Percentiles rank a stretch among this genome's conserved stretches.
phyloP scores from a whole-genome alignment of 73 alveolate genomes.

The Paramecium tetraurelia region DNA sequence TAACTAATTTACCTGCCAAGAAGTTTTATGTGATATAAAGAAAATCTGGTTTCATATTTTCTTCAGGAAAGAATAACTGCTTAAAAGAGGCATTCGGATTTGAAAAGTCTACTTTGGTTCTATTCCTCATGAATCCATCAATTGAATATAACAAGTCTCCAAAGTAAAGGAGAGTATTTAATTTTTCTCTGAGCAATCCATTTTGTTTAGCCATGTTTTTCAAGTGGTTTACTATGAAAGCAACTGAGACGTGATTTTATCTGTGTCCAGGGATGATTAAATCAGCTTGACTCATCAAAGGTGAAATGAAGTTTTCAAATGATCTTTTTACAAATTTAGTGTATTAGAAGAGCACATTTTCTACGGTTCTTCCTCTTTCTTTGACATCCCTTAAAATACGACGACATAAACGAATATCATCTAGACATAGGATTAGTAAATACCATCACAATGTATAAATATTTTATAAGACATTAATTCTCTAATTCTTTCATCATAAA shows the following conservation, averaged over 20 bases:
- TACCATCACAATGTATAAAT: slow-evolving; percentile 75
- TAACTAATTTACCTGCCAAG: background rate
- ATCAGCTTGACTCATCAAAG: slow-evolving; percentile 95
- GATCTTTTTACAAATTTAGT: slow-evolving; percentile 94
- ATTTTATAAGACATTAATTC: slow-evolving; percentile 73
- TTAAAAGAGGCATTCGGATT: background rate
- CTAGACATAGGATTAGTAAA: slow-evolving; percentile 56
- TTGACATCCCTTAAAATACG: slow-evolving; percentile 92
- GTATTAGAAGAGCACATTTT: slow-evolving; percentile 84
- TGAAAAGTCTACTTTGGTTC: background rate
- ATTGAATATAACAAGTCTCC: background rate
- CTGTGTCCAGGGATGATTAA: slow-evolving; percentile 84
- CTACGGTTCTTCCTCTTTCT: slow-evolving; percentile 94
- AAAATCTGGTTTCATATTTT: background rate
- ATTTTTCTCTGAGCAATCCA: slow-evolving; percentile 31
- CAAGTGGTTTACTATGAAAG: slow-evolving; percentile 59
- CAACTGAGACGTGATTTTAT: slow-evolving; percentile 66
- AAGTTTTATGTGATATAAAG: background rate
- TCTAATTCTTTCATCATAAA: slow-evolving; percentile 92
- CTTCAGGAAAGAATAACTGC: slow-evolving; percentile 33
- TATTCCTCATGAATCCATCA: slow-evolving; percentile 28
- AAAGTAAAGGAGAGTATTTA: background rate
- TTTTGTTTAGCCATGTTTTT: slow-evolving; percentile 38
- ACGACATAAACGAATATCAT: slow-evolving; percentile 93
- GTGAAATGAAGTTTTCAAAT: slow-evolving; percentile 91